Base-by-base conservation (phyloP, 345 rosid species). In the Arabidopsis suecica region DNA sequence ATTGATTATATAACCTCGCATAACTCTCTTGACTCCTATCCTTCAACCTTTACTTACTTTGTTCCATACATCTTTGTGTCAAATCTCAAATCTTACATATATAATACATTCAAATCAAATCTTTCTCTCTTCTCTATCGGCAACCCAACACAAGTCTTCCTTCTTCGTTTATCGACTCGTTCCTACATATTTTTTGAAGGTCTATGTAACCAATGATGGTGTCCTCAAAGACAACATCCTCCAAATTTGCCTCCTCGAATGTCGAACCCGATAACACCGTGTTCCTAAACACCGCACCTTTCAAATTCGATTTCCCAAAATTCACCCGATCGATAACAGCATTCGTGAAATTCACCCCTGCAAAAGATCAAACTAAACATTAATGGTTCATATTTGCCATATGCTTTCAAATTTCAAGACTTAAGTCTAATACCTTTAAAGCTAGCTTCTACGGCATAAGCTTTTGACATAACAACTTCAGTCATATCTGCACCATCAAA, bases 401-500 rank as follows among this genome's bases (percentile, higher is more conserved):
- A 50, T 20, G 30, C 3, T 11, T 61, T 20, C 16, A 22, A 6
- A 7, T 37, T 40, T 37, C 44, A 59, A 59, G 45, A 59, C 20
- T 37, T 4, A 34, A 58, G 44, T 25, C 9, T 34, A 40, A 60
- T 73, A 91, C 98, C 97, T 70, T 88, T 88, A 81, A 94, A 94
- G 86, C 98, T 94, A 65, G 97, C 98, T 81, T 89, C 97, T 6
- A 84, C 98, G 47, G 98, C 98, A 61, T 88, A 91, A 61, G 98
- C 98, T 84, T 94, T 94, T 14, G 97, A 94, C 97, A 94, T 94
- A n/a, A 94, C 91, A 8, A 89, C 98, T 79, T 91, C 98, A 9
- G 97, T 30, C 97, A 91, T 94, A 73, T 94, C 96, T 2, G 98
- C 98, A 60, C 97, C 98, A 80, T 94, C 98, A 63, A 94, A 94